Conservation (phyloP, 148 eudicot genomes). For the Heliamphora exappendiculata region DNA sequence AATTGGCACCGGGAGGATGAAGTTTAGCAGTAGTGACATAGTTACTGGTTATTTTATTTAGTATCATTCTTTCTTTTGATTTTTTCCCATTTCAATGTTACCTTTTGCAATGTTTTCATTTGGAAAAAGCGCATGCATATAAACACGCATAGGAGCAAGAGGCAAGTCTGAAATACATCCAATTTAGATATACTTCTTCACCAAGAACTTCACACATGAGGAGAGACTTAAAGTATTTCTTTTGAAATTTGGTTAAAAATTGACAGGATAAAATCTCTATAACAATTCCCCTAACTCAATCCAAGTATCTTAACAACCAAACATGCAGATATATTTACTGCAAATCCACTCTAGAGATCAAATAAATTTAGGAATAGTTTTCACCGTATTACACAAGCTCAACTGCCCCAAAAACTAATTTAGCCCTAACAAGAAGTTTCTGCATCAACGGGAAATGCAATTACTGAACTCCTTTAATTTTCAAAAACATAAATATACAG, state of each 20-base stretch:
- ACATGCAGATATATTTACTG: background rate
- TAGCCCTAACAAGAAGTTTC: background rate
- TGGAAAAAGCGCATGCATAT: no score
- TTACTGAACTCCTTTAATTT: background rate
- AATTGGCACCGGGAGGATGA: background rate
- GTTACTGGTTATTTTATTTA: no score
- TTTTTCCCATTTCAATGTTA: no score
- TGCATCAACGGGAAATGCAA: no score
- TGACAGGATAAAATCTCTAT: background rate
- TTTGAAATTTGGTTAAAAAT: background rate
- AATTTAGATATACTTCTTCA: no score
- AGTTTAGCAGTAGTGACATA: background rate
- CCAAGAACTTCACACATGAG: no score
- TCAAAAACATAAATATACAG: background rate
- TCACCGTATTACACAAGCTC: background rate
- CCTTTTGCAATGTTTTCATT: no score
- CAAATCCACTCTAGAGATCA: background rate
- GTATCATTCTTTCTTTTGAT: no score
- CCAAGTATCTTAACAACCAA: background rate
- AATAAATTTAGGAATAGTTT: no score
- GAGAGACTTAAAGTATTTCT: background rate
- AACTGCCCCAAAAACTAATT: background rate
- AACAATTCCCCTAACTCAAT: background rate
- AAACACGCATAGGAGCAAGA: no score
- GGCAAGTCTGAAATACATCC: background rate